Percentiles rank a stretch among this genome's conserved stretches.
Conservation (phyloP, 2,329 filamentous ascomycete genomes). For the Clarireedia hainanense region DNA sequence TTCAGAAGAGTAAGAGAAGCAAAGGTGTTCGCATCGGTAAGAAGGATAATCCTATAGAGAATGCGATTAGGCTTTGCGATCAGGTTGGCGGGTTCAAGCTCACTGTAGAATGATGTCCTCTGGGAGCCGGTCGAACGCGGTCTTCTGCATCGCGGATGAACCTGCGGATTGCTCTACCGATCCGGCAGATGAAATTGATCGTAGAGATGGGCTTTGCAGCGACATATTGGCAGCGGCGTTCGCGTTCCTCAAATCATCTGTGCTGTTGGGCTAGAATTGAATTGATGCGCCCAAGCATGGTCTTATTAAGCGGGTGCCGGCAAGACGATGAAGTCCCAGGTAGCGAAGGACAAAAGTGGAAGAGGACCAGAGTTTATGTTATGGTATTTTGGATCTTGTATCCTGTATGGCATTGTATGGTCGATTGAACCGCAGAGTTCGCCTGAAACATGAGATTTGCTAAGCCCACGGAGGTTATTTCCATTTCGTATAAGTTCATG, state of each 20-base stretch:
- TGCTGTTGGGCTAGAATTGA: neutral
- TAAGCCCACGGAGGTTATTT: too few species aligned
- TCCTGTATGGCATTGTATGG: too few species aligned
- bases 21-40: conserved; percentile 54
- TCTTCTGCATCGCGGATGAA: conserved; percentile 5
- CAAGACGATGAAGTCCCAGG: too few species aligned
- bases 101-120: conserved; percentile 66
- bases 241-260: neutral
- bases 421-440: too few species aligned
- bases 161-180: neutral
- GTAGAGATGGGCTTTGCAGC: neutral
- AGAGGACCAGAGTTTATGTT: too few species aligned
- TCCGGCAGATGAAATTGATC: conserved; percentile 1
- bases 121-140: conserved; percentile 47
- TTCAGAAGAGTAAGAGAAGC: conserved; percentile 60
- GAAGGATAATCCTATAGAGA: conserved; percentile 47
- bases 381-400: too few species aligned
- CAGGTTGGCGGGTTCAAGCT: conserved; percentile 24
- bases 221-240: neutral
- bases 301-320: too few species aligned
- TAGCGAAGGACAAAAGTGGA: too few species aligned
- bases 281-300: neutral
- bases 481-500: too few species aligned
- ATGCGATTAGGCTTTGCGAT: conserved; percentile 8
- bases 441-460: too few species aligned